Percentiles rank a stretch among this genome's conserved stretches.
phyloP scores from a whole-genome alignment of 2,329 filamentous ascomycete species.

The Sporothrix pallida region DNA sequence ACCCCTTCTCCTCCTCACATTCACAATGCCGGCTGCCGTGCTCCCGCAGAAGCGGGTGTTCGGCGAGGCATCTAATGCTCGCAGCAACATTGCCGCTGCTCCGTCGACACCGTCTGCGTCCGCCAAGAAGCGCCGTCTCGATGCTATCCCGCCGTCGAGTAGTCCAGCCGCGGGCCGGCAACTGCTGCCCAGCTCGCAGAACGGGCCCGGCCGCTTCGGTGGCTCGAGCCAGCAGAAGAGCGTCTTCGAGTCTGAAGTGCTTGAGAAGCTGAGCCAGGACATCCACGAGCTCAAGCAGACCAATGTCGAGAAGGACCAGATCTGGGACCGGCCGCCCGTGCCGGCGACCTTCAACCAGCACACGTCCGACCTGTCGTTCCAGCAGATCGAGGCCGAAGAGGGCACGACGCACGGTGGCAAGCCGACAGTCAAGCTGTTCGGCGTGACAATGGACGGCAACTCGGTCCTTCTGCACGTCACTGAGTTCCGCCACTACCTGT shows the following conservation, averaged over 20 bases:
- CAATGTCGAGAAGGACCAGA: slow-evolving; percentile 91
- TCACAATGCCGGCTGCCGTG: slow-evolving; percentile 56
- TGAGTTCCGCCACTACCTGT: slow-evolving; percentile 95
- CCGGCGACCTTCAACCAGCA: slow-evolving; percentile 59
- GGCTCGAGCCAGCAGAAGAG: slow-evolving; percentile 81
- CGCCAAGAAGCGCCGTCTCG: slow-evolving; percentile 84
- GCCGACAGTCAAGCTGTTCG: slow-evolving; percentile 87
- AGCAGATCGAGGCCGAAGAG: slow-evolving; percentile 95
- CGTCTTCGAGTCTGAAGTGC: slow-evolving; percentile 88
- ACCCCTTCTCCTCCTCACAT: neutral
- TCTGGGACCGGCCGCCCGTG: slow-evolving; percentile 72
- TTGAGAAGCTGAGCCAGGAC: slow-evolving; percentile 96
- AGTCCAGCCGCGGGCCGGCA: slow-evolving; percentile 58
- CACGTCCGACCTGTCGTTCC: slow-evolving; percentile 79
- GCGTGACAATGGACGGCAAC: slow-evolving; percentile 81
- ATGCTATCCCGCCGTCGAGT: slow-evolving; percentile 61
- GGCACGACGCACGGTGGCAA: slow-evolving; percentile 78
- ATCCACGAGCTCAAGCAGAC: slow-evolving; percentile 82
- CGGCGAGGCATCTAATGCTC: slow-evolving; percentile 68
- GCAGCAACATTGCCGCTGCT: slow-evolving; percentile 63
- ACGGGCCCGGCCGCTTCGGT: slow-evolving; percentile 65
- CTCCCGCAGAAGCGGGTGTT: slow-evolving; percentile 76
- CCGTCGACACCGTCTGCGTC: slow-evolving; percentile 61
- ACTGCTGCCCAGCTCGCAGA: slow-evolving; percentile 67
- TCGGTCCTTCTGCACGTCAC: slow-evolving; percentile 95